Conservation (phyloP, 2,329 filamentous ascomycete species). For the Fusarium torreyae region DNA sequence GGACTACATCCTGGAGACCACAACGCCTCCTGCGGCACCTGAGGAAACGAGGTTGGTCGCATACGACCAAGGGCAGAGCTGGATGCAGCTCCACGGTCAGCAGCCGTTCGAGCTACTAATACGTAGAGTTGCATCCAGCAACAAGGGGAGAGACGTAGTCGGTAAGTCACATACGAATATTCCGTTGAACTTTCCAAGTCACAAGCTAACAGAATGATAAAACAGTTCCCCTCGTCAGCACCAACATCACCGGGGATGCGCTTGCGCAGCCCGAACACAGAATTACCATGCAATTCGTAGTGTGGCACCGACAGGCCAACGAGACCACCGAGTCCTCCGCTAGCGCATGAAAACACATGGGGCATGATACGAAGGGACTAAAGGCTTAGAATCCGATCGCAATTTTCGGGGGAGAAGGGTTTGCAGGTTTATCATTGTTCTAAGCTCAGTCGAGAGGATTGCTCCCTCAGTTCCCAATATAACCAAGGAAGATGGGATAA, state of each 20-base stretch:
- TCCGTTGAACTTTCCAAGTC: not conserved
- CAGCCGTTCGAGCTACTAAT: not conserved
- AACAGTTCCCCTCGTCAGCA: slow-evolving; percentile 2
- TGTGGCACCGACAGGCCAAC: not conserved
- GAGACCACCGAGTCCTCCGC: too few species aligned
- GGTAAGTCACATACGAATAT: not conserved
- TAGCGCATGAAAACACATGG: too few species aligned
- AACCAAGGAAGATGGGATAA: too few species aligned
- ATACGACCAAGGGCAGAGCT: not conserved
- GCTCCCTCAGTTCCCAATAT: too few species aligned
- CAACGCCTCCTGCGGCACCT: too few species aligned
- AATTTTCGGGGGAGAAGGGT: too few species aligned
- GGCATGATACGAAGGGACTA: too few species aligned
- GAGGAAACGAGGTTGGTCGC: too few species aligned
- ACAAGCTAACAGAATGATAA: not conserved
- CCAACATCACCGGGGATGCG: not conserved
- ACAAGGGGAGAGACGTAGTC: not conserved
- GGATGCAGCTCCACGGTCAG: not conserved
- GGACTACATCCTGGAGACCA: not conserved
- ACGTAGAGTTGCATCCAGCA: not conserved
- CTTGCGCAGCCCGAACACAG: not conserved
- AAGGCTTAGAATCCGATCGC: too few species aligned
- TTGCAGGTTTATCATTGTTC: too few species aligned
- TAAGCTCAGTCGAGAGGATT: too few species aligned
- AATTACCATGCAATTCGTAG: not conserved